Conservation (phyloP, 257 asterid genomes). For the Ilex asprella region DNA sequence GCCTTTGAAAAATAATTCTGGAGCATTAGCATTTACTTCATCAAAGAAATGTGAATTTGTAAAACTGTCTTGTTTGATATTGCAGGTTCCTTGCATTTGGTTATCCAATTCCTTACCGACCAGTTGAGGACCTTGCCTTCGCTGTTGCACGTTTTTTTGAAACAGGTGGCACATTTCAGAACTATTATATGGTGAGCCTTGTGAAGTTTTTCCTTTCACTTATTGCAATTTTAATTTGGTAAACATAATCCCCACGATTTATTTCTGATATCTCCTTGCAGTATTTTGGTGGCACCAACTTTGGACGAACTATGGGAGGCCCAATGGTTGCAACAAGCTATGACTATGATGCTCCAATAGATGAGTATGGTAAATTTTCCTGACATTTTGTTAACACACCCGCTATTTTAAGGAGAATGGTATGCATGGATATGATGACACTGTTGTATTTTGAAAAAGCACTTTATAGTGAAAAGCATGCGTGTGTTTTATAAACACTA, state of each 20-base stretch:
- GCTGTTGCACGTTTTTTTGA: conserved; percentile 82
- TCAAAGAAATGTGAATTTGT: background rate
- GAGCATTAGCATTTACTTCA: background rate
- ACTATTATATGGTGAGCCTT: conserved; percentile 71
- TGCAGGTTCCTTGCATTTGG: conserved; percentile 81
- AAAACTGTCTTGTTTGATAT: conserved; percentile 5
- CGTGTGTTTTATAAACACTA: too few relatives aligned
- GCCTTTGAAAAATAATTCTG: background rate
- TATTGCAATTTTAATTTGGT: background rate
- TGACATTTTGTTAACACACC: background rate
- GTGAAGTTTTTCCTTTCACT: background rate
- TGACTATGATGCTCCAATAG: conserved; percentile 78
- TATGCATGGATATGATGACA: too few relatives aligned
- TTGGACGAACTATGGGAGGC: conserved; percentile 82
- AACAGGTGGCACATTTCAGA: conserved; percentile 80
- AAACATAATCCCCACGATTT: background rate
- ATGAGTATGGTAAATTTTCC: conserved; percentile 61
- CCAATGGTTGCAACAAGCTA: conserved; percentile 78
- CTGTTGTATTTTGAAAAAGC: too few relatives aligned
- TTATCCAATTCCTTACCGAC: conserved; percentile 68
- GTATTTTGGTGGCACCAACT: conserved; percentile 92
- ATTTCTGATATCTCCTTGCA: conserved; percentile 5
- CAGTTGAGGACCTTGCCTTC: conserved; percentile 80
- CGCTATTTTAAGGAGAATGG: too few relatives aligned
- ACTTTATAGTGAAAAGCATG: too few relatives aligned